A percentile compares a stretch with the other conserved stretches of the same genome.
Conservation (phyloP, 495 filamentous ascomycete species). For the Friedmanniomyces simplex region DNA sequence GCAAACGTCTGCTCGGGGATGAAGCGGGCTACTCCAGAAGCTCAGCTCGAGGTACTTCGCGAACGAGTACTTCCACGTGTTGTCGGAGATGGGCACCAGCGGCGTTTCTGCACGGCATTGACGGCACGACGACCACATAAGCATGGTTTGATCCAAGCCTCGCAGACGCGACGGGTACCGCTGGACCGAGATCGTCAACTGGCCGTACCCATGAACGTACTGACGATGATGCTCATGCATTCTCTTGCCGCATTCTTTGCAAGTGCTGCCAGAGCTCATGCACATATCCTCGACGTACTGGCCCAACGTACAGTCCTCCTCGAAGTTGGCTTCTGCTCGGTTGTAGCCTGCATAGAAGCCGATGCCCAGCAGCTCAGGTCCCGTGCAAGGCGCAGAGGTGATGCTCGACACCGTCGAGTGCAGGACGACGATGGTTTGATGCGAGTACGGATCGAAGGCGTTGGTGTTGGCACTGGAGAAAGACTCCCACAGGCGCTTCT, state of each 20-base stretch:
- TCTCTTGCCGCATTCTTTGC: conserved; percentile 71
- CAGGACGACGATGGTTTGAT: conserved; percentile 92
- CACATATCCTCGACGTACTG: conserved; percentile 94
- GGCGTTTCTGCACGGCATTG: conserved; percentile 82
- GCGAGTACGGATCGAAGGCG: conserved; percentile 84
- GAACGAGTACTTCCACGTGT: conserved; percentile 97
- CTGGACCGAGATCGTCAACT: conserved; percentile 80
- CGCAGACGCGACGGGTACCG: conserved; percentile 58
- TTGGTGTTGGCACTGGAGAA: conserved; percentile 74
- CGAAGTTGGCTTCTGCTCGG: conserved; percentile 54
- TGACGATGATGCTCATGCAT: conserved; percentile 93
- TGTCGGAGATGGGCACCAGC: conserved; percentile 85
- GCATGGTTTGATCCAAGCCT: conserved; percentile 65
- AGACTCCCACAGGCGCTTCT: conserved; percentile 90
- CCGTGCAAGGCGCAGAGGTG: conserved; percentile 83
- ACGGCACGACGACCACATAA: conserved; percentile 98
- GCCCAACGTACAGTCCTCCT: conserved; percentile 83
- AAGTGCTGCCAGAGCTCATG: conserved; percentile 58
- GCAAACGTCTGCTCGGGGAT: conserved; percentile 70
- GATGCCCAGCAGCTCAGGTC: conserved; percentile 74
- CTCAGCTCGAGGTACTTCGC: conserved; percentile 94
- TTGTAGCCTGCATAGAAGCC: conserved; percentile 87
- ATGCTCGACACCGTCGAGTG: conserved; percentile 85
- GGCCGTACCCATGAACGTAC: conserved; percentile 93
- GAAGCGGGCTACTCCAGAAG: conserved; percentile 84